These are phyloP conservation scores for Cyclotella kingstonii DNA, from an alignment of 108 stramenopile genomes.

Conservation along the genomic window DNA sequence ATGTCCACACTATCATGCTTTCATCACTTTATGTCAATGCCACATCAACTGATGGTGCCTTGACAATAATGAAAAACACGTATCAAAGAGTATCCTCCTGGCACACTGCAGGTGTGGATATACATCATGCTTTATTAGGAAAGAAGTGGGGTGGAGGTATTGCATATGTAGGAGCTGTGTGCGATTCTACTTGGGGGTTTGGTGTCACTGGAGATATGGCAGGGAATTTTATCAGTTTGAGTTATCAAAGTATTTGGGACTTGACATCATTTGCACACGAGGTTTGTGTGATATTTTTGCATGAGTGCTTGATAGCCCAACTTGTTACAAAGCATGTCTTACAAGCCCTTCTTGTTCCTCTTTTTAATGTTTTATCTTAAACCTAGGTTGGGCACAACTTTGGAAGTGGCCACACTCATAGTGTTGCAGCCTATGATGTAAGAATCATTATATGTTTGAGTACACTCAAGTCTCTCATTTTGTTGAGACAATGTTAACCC, in stretches of 20 bases:
- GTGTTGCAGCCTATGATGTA: conserved; percentile 1
- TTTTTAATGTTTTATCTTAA: too few relatives aligned
- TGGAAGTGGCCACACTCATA: conserved; percentile 12
- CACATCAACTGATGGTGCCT: conserved; percentile 3
- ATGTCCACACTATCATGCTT: conserved; percentile 21
- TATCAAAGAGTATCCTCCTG: conserved; percentile 9
- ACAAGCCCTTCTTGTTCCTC: too few relatives aligned
- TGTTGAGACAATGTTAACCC: too few relatives aligned
- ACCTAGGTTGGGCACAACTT: conserved; percentile 18
- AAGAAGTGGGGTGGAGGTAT: conserved; percentile 26
- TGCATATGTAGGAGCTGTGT: conserved; percentile 1
- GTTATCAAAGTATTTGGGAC: neutral
- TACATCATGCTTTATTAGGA: conserved; percentile 34
- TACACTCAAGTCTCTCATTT: too few relatives aligned
- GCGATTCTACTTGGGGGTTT: neutral
- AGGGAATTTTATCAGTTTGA: neutral
- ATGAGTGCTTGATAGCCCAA: too few relatives aligned
- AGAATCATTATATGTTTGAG: too few relatives aligned
- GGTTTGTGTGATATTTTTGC: too few relatives aligned
- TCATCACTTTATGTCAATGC: conserved; percentile 2
- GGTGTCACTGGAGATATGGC: neutral
- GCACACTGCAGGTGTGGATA: conserved; percentile 13
- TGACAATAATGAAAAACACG: conserved; percentile 6
- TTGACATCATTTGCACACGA: neutral
- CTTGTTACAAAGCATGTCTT: too few relatives aligned